Evolutionary conservation across 768 basidiomycete species (phyloP), one percentile per base, ranked within the genome.

Genomic region (Coprinellus micaceus): DNA sequence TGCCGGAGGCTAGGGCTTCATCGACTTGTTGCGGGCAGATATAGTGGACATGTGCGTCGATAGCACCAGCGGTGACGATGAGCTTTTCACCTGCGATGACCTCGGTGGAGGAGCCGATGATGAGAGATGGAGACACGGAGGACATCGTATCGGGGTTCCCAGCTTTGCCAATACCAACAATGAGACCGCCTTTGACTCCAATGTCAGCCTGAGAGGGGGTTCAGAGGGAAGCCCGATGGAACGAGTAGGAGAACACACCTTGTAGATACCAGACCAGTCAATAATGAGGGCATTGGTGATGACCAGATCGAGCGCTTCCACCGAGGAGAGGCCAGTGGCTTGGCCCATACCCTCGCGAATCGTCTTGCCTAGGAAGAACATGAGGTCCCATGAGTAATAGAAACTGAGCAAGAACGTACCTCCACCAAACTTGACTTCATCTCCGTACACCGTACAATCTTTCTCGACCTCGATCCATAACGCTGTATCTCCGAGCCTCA

Each of bases 311-410:
- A 98, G 81, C 0, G 85, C 79, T 47, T 91, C 86, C 0, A 65
- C 61, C 9, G 89, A 81, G 0, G 82, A 76, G 12, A 84, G 74
- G 60, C 89, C 84, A 1, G 89, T 90, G 0, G 86, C 86, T 68
- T 98, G 95, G 7, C 95, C 97, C 90, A 97, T 96, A 4, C 97
- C 97, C 64, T 98, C 97, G 22, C 96, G 87, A 51, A 98, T 90
- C 1, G 88, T 82, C 72, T 98, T 98, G 17, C 94, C 91, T 92
- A 59, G 11, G 46, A 43, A 25, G 26, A 49, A 47, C 12, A 22
- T 9, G 22, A 15, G 19, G 15, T 3, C 24, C 5, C 26, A 45
- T 45, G 21, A 45, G 44, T 12, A n/a, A n/a, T n/a, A n/a, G n/a
- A n/a, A n/a, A n/a, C n/a, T n/a, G n/a, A n/a, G n/a, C n/a, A n/a